Base-by-base conservation (phyloP, 176 grass and related monocot species). In the Aegilops sharonensis region DNA sequence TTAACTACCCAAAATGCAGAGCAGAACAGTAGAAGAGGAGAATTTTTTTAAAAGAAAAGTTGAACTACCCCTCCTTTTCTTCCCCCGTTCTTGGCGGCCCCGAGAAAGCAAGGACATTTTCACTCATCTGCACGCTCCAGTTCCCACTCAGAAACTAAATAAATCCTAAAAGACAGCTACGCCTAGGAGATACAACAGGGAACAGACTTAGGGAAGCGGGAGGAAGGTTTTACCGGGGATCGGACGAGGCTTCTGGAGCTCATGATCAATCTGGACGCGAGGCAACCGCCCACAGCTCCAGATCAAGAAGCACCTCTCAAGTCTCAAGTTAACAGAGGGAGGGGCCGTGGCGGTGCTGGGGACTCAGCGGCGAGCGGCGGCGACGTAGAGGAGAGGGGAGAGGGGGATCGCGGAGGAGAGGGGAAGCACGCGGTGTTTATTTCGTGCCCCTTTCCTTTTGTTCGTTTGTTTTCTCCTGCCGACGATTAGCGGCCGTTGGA, bases 191-290 rank as follows among this genome's bases (percentile, higher is more conserved):
- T 7, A 18, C 9, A 17, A 34, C 14, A 68, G 31, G 34, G 18
- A 24, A 40, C 2, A 64, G 23, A 30, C 21, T 9, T 4, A 71
- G 4, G 37, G 45, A 50, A 10, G 30, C 30, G 30, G 50, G 88
- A 67, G 20, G 11, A 43, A 47, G 68, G 23, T 42, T 40, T 69
- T 11, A 86, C 88, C 20, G 83, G 83, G 20, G 78, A 61, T 30
- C 83, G 78, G 78, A 75, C 35, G 48, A 89, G 87, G 48, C 15
- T 85, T 63, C 70, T 89, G 52, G 88, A 60, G 78, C 78, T 85
- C 88, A 89, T 89, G 43, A 77, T 85, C 70, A 31, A 72, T 69
- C 62, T 72, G 6, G 6, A 56, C 17, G 23, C 31, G 11, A 62
- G 8, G 47, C 70, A 24, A 42, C 47, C 67, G 37, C 78, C 25